These are phyloP conservation scores for Arthrobotrys iridis DNA, from an alignment of 2,329 filamentous ascomycete genomes.

Conservation along the genomic window DNA sequence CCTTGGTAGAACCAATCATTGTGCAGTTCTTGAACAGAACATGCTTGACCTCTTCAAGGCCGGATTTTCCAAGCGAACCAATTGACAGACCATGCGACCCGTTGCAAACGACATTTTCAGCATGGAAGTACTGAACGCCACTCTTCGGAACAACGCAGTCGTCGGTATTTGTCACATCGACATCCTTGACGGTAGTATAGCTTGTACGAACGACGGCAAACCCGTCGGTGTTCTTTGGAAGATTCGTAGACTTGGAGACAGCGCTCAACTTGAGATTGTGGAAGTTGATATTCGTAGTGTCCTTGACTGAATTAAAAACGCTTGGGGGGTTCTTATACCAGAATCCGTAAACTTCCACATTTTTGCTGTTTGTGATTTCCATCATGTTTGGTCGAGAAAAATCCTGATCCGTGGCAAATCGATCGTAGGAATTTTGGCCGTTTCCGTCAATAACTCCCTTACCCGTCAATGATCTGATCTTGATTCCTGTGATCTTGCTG, in stretches of 20 bases:
- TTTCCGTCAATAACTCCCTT: conserved; percentile 65
- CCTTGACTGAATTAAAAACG: conserved; percentile 63
- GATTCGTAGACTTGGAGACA: conserved; percentile 61
- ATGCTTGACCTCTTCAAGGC: conserved; percentile 63
- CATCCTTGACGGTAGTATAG: conserved; percentile 61
- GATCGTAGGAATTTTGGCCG: conserved; percentile 63
- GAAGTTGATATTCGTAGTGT: conserved; percentile 61
- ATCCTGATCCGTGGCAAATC: conserved; percentile 61
- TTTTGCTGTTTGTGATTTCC: conserved; percentile 62
- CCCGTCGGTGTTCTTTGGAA: conserved; percentile 63
- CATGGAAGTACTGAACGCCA: conserved; percentile 62
- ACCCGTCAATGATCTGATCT: conserved; percentile 62
- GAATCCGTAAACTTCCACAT: conserved; percentile 62
- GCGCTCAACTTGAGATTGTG: conserved; percentile 62
- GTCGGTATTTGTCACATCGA: conserved; percentile 63
- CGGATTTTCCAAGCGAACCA: conserved; percentile 63
- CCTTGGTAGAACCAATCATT: conserved; percentile 64
- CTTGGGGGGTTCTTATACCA: conserved; percentile 64
- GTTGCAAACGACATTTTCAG: conserved; percentile 63
- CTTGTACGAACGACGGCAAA: conserved; percentile 63
- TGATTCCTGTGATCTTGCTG: conserved; percentile 61
- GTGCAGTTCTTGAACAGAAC: conserved; percentile 62
- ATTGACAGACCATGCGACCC: conserved; percentile 66
- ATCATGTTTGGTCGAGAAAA: conserved; percentile 63
- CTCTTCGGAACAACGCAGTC: conserved; percentile 65